Conservation (phyloP, 805 yeast genomes). For the Candida maris region DNA sequence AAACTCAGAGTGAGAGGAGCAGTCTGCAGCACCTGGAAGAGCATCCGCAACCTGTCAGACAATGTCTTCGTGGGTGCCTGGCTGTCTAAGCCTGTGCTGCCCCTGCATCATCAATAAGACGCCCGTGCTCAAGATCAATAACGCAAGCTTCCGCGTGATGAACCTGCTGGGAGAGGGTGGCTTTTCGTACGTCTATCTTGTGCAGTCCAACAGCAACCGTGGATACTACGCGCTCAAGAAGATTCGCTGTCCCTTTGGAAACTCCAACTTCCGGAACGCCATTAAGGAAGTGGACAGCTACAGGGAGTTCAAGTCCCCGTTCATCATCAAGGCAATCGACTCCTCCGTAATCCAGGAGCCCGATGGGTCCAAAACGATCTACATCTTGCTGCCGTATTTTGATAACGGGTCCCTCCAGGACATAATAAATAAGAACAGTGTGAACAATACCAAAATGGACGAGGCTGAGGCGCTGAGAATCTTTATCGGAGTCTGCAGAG, state of each 20-base stretch:
- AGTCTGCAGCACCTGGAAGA: too few species aligned
- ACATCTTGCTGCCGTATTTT: slow-evolving; percentile 76
- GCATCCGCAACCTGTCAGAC: too few species aligned
- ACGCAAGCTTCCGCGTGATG: slow-evolving; percentile 56
- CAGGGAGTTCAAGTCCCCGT: slow-evolving; percentile 64
- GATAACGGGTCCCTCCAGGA: slow-evolving; percentile 77
- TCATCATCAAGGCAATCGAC: slow-evolving; percentile 65
- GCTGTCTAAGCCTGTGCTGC: slow-evolving; percentile 30
- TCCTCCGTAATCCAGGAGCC: slow-evolving; percentile 66
- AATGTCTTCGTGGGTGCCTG: slow-evolving; percentile 7
- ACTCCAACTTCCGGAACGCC: slow-evolving; percentile 68
- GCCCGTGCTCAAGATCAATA: slow-evolving; percentile 62
- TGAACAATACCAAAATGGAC: slow-evolving; percentile 49
- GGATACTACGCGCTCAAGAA: slow-evolving; percentile 73
- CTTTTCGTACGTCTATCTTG: slow-evolving; percentile 80
- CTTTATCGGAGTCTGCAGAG: slow-evolving; percentile 69
- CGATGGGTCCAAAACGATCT: slow-evolving; percentile 78
- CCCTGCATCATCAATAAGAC: slow-evolving; percentile 41
- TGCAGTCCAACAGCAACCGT: slow-evolving; percentile 44
- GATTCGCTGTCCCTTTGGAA: slow-evolving; percentile 83
- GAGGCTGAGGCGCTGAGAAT: slow-evolving; percentile 63
- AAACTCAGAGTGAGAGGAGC: too few species aligned
- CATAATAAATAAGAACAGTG: slow-evolving; percentile 58
- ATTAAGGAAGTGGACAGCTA: slow-evolving; percentile 76
- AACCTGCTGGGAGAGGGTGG: slow-evolving; percentile 89